Evolutionary conservation across 306 rosid species (phyloP).

Genomic region (Calophaca sinica): DNA sequence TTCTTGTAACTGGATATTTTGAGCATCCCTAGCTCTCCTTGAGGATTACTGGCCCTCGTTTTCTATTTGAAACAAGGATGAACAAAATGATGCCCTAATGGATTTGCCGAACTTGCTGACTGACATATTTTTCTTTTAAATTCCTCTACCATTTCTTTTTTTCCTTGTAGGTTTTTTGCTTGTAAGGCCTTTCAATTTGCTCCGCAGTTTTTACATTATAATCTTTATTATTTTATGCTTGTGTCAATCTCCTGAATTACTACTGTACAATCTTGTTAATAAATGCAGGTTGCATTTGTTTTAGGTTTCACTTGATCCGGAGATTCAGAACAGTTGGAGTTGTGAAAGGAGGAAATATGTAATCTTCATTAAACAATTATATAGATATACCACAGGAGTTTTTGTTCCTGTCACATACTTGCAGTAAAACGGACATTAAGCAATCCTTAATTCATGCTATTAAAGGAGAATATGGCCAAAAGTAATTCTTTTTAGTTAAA

Average conservation of each 20-base stretch:
- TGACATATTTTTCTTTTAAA: neutral
- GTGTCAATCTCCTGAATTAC: neutral
- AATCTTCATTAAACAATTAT: constrained; percentile 1
- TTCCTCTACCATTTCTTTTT: neutral
- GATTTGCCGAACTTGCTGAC: constrained; percentile 9
- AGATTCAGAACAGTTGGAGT: neutral
- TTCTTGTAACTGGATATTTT: no score
- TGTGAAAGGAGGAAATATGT: constrained; percentile 6
- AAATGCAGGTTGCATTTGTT: constrained; percentile 16
- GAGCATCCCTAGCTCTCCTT: no score
- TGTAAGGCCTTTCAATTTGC: neutral
- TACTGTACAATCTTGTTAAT: constrained; percentile 23
- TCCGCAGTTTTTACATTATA: constrained; percentile 14
- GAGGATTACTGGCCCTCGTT: constrained; percentile 16
- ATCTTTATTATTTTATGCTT: neutral
- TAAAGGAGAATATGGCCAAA: neutral
- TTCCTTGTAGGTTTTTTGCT: neutral
- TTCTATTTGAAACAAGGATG: constrained; percentile 24
- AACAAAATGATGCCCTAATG: constrained; percentile 10
- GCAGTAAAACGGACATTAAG: neutral
- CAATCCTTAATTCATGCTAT: neutral
- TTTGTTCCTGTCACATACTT: constrained; percentile 12
- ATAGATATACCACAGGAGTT: neutral
- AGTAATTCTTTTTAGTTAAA: neutral
- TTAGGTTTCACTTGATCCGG: constrained; percentile 30